Evolutionary conservation across 2,329 filamentous ascomycete genomes (phyloP).

Genomic region (Trichocomaceae sp.): DNA sequence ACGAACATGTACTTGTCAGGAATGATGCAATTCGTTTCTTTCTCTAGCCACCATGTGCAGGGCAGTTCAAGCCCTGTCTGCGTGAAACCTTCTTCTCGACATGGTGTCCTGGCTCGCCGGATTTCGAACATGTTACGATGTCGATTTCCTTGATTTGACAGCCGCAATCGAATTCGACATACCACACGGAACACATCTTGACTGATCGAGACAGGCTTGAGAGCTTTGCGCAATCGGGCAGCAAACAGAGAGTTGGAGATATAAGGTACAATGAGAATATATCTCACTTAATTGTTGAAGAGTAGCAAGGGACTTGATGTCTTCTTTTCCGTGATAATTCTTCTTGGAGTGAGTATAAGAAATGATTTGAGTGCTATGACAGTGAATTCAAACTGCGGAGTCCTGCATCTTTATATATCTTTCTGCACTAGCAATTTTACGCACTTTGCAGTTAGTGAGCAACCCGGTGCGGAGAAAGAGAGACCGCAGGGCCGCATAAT

Average conservation of each 20-base stretch:
- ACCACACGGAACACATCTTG: constrained; percentile 33
- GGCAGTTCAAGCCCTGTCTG: constrained; percentile 29
- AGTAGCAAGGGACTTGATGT: neutral
- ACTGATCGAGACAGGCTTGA: neutral
- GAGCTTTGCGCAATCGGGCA: neutral
- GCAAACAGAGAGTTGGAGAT: constrained; percentile 3
- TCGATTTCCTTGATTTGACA: constrained; percentile 28
- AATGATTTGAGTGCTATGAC: constrained; percentile 8
- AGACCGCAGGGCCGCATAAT: constrained; percentile 9
- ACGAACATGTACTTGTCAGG: neutral
- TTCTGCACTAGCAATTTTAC: neutral
- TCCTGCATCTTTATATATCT: constrained; percentile 11
- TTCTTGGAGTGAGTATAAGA: constrained; percentile 1
- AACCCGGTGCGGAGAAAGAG: constrained; percentile 7
- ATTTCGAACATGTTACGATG: constrained; percentile 30
- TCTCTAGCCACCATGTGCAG: constrained; percentile 21
- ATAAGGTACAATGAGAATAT: neutral
- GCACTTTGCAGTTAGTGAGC: neutral
- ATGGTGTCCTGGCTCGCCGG: constrained; percentile 26
- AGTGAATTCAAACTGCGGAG: constrained; percentile 2
- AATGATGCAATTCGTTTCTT: neutral
- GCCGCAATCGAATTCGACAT: constrained; percentile 33
- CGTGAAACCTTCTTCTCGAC: constrained; percentile 28
- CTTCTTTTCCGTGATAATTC: neutral
- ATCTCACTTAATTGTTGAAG: neutral